Conservation (phyloP, 2,329 filamentous ascomycete genomes). For the Proliferodiscus dingleyae region DNA sequence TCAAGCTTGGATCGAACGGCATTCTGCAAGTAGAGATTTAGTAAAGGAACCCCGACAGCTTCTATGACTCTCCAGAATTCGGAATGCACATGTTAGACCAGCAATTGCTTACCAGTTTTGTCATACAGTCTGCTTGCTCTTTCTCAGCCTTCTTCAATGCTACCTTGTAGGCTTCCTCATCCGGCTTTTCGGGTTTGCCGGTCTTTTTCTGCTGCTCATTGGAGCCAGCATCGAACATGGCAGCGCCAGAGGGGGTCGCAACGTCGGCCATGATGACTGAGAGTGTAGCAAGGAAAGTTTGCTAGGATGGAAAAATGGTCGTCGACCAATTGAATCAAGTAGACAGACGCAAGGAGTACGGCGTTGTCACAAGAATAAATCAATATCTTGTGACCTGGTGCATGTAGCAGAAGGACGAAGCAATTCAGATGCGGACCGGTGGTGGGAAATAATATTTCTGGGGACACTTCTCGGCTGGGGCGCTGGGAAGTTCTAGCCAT, state of each 20-base stretch:
- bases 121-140: slow-evolving; percentile 73
- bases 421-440: too few relatives aligned
- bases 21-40: slow-evolving; percentile 54
- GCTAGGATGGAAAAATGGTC: not conserved
- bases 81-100: too few relatives aligned
- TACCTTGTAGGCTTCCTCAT: slow-evolving; percentile 79
- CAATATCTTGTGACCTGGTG: slow-evolving; percentile 20
- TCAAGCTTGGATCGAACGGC: slow-evolving; percentile 86
- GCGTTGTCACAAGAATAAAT: slow-evolving; percentile 15
- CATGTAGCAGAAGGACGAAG: not conserved
- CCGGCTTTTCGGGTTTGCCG: slow-evolving; percentile 75
- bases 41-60: slow-evolving; percentile 8
- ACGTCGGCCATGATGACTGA: slow-evolving; percentile 43
- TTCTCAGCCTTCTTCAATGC: slow-evolving; percentile 78
- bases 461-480: too few relatives aligned
- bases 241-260: slow-evolving; percentile 39
- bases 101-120: slow-evolving; percentile 61
- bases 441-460: too few relatives aligned
- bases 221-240: slow-evolving; percentile 33
- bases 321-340: not conserved
- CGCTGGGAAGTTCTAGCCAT: too few relatives aligned
- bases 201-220: slow-evolving; percentile 32
- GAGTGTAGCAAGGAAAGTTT: not conserved
- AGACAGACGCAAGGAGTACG: not conserved
- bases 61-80: too few relatives aligned